Base-by-base conservation (phyloP, 2,329 filamentous ascomycete genomes). In the Xylariaceae sp. region DNA sequence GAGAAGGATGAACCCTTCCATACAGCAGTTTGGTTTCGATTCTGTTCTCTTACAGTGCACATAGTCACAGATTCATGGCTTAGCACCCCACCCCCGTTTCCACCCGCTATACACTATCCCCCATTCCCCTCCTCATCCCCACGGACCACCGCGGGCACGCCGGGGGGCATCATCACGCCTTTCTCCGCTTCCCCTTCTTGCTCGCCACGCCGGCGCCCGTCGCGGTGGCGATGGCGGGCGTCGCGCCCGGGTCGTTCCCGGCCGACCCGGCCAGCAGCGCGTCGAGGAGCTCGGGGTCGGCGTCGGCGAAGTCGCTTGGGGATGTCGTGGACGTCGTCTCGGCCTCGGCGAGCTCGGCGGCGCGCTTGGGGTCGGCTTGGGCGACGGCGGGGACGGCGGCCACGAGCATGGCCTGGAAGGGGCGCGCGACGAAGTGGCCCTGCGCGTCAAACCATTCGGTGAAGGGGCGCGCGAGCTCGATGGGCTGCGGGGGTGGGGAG, bases 401-500 rank as follows among this genome's bases (percentile, higher is more conserved):
- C 9, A 83, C 83, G 30, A 92, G 65, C 63, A 85, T 77, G 53
- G 79, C 73, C 68, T 92, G 85, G 61, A 92, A 89, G 5, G 85
- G 84, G 45, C 75, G 66, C 7, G 76, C 72, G 29, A 88, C 72
- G 55, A 92, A 88, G 56, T 70, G 73, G 31, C 86, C 86, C 25
- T 68, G 64, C 35, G 63, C 64, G 57, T 93, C 83, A 49, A 90
- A 92, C 83, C 83, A 92, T 33, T 73, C 68, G 21, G 73, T 74
- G 56, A 92, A 90, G 22, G 80, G 70, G 28, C 72, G 71, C 41
- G 70, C 61, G 39, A 88, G 59, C 43, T 76, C 67, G 39, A 75
- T 52, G 13, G 63, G 65, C 40, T 68, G 52, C 25, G 57, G 45
- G 13, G 27, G 18, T n/a, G 27, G 18, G 13, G 15, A 16, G 24